These are phyloP conservation scores for Trichoderma brevicompactum DNA, from an alignment of 2,329 filamentous ascomycete genomes.

Conservation along the genomic window DNA sequence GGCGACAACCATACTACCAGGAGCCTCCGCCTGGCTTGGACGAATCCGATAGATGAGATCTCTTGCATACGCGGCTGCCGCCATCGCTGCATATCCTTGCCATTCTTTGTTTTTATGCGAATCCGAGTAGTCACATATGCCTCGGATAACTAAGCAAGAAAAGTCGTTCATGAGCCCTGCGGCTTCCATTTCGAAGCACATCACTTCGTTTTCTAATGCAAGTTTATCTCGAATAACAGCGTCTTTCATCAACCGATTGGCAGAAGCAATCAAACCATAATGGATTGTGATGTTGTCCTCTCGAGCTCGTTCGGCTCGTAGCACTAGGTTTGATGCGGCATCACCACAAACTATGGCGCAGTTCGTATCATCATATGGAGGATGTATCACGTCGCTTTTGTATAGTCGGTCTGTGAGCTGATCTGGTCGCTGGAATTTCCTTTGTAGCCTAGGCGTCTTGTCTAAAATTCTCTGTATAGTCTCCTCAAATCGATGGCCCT, in stretches of 20 bases:
- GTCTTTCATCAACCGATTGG: conserved; percentile 32
- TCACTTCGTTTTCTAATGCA: not conserved
- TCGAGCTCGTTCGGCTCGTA: not conserved
- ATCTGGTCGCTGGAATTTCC: conserved; percentile 25
- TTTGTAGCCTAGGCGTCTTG: conserved; percentile 15
- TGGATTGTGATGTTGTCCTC: not conserved
- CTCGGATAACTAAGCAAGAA: conserved; percentile 41
- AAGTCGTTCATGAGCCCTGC: conserved; percentile 38
- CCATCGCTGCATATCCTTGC: conserved; percentile 36
- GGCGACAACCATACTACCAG: too few species aligned
- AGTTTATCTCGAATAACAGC: conserved; percentile 29
- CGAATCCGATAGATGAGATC: conserved; percentile 31
- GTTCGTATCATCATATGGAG: not conserved
- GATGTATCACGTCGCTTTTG: conserved; percentile 21
- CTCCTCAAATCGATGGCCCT: conserved; percentile 29
- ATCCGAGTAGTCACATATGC: conserved; percentile 45
- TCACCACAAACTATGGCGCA: not conserved
- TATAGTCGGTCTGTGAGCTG: conserved; percentile 29
- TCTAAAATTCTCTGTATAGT: not conserved
- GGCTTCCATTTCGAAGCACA: conserved; percentile 31
- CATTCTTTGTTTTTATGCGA: conserved; percentile 34
- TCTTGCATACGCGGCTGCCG: conserved; percentile 39
- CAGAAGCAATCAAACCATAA: conserved; percentile 28
- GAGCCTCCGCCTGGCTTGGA: not conserved
- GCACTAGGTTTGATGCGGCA: not conserved